A percentile compares a stretch with the other conserved stretches of the same genome.
Conservation (phyloP, 495 filamentous ascomycete species). For the Pyrenula aspistea region DNA sequence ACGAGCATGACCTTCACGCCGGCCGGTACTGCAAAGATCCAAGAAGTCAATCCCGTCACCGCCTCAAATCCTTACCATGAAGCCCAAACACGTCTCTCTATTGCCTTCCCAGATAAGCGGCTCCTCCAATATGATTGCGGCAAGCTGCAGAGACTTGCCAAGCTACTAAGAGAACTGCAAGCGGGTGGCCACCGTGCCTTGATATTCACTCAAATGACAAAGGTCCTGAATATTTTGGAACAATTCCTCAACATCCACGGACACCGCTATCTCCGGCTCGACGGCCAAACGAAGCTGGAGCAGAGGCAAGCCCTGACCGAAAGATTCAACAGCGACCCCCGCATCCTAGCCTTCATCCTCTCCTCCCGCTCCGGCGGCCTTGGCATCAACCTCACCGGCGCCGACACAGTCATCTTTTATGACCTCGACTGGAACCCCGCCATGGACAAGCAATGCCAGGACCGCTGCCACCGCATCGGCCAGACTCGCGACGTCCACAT, state of each 20-base stretch:
- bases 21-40: constrained; percentile 41
- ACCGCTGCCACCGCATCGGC: constrained; percentile 93
- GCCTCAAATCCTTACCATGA: constrained; percentile 79
- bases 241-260: constrained; percentile 97
- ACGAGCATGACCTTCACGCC: constrained; percentile 24
- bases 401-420: constrained; percentile 98
- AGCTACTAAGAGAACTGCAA: constrained; percentile 76
- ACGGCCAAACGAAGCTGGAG: constrained; percentile 89
- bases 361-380: constrained; percentile 90
- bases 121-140: constrained; percentile 96
- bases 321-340: constrained; percentile 88
- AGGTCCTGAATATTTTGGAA: constrained; percentile 93
- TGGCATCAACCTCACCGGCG: constrained; percentile 92
- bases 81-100: constrained; percentile 79
- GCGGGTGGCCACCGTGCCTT: constrained; percentile 83
- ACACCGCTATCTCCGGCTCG: constrained; percentile 89
- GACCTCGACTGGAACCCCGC: constrained; percentile 99
- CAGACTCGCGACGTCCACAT: constrained; percentile 98
- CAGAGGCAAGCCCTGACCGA: constrained; percentile 92
- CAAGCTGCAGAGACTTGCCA: constrained; percentile 85
- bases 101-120: constrained; percentile 93
- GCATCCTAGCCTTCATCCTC: constrained; percentile 89
- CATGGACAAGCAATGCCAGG: constrained; percentile 99
- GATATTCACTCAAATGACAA: constrained; percentile 99
- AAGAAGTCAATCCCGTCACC: constrained; percentile 40